A percentile compares a stretch with the other conserved stretches of the same genome.
Evolutionary conservation across 768 basidiomycete species (phyloP).

Genomic region (Trametes maxima): DNA sequence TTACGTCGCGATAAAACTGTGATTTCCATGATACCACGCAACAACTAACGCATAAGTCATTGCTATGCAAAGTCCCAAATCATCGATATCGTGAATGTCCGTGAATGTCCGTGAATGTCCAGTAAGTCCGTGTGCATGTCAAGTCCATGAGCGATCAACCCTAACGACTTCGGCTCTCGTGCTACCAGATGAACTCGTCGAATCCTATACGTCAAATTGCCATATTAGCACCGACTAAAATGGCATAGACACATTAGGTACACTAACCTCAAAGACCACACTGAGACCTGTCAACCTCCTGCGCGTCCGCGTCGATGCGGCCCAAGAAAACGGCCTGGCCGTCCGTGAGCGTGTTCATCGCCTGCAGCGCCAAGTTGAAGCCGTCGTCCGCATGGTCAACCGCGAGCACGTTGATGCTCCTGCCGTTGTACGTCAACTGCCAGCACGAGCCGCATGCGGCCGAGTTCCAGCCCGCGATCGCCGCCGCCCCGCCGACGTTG

Average conservation of each 20-base stretch:
- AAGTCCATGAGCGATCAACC: neutral
- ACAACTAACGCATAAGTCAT: too few relatives aligned
- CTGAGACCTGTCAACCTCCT: slow-evolving; percentile 44
- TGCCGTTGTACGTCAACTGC: slow-evolving; percentile 32
- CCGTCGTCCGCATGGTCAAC: slow-evolving; percentile 36
- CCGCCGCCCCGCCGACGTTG: slow-evolving; percentile 38
- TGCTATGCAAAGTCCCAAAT: neutral
- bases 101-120: neutral
- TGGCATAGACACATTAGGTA: neutral
- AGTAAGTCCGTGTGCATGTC: neutral
- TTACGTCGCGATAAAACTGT: neutral
- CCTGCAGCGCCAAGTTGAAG: slow-evolving; percentile 39
- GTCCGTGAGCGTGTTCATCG: slow-evolving; percentile 40
- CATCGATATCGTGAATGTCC: neutral
- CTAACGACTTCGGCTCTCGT: neutral
- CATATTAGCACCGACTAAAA: neutral
- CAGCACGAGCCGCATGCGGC: slow-evolving; percentile 39
- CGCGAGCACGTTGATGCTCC: slow-evolving; percentile 34
- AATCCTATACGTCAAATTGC: neutral
- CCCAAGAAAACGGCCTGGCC: slow-evolving; percentile 50
- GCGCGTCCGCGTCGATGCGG: slow-evolving; percentile 47
- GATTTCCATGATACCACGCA: neutral
- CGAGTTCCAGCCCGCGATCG: slow-evolving; percentile 34
- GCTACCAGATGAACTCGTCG: too few relatives aligned
- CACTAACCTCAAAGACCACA: slow-evolving; percentile 48